phyloP scores from a whole-genome alignment of 345 rosid genomes.

The Firmiana major region DNA sequence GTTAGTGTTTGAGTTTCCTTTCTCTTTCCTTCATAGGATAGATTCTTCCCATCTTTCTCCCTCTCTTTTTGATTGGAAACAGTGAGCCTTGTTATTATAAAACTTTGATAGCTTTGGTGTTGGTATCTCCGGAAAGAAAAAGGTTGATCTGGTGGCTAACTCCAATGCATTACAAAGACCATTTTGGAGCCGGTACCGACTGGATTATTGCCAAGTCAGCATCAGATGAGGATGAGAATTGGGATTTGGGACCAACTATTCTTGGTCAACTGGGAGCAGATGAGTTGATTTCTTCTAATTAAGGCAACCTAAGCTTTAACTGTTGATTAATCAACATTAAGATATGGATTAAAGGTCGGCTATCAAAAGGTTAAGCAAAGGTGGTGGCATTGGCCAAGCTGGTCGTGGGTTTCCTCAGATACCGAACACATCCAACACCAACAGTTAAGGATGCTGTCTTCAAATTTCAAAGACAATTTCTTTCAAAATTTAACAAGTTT shows the following conservation, averaged over 20 bases:
- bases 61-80: neutral
- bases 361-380: slow-evolving; percentile 23
- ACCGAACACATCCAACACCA: slow-evolving; percentile 13
- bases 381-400: no score
- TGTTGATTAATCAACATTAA: neutral
- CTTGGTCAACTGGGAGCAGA: neutral
- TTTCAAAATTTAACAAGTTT: neutral
- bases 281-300: neutral
- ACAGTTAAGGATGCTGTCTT: neutral
- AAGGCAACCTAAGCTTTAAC: neutral
- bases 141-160: slow-evolving; percentile 43
- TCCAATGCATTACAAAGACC: slow-evolving; percentile 20
- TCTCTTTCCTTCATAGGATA: neutral
- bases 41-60: neutral
- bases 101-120: slow-evolving; percentile 14
- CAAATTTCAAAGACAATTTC: no score
- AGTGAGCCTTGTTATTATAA: neutral
- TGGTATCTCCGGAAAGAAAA: slow-evolving; percentile 18
- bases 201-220: slow-evolving; percentile 19
- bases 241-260: neutral
- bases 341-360: neutral
- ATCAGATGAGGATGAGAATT: neutral
- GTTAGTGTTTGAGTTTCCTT: neutral
- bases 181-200: slow-evolving; percentile 17
- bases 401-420: slow-evolving; percentile 9